Base-by-base conservation (phyloP, 2,329 filamentous ascomycete genomes). In the Parasarocladium wereldwijsianum region DNA sequence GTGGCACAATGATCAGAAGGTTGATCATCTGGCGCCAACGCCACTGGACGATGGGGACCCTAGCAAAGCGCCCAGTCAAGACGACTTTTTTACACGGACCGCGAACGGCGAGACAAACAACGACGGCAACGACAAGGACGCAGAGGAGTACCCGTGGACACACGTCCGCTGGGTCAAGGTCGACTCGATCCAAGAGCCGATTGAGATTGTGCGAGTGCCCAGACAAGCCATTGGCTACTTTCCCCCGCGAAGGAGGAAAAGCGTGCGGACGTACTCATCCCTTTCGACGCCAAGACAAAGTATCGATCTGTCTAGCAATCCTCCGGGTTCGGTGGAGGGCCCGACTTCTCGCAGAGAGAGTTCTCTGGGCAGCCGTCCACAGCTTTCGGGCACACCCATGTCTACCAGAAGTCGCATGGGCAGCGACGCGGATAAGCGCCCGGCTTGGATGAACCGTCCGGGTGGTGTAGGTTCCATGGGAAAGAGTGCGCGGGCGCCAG, bases 91-190 rank as follows among this genome's bases (percentile, higher is more conserved):
- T 28, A 50, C 48, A 17, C 42, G 37, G 16, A 43, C 50, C 17
- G 34, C 45, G n/a, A 54, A 57, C 31, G 48, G 45, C 11, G 51
- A 47, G 13, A 36, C 40, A 15, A 20, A 16, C 10, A 20, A 6
- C 3, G 37, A 43, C 16, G 44, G 44, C 15, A 35, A 45, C 9
- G 38, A 38, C 8, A 33, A 33, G 4, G 47, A 51, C 29, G 51
- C 57, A 19, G 69, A 76, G n/a, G 77, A 81, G 29, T 64, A 57
- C 26, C 70, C 73, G 4, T 93, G 84, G 82, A 77, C 70, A 35
- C 85, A 94, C 52, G 83, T 93, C 34, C 76, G 82, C 26, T 94
- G 85, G 84, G 82, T 93, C 2, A 62, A 78, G 17, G 66, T 94
- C 16, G 81, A 87, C 37, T 77, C 75, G 14, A 57, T 64, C 28